phyloP scores from a whole-genome alignment of 1,284 basidiomycete genomes.

The Inonotus obliquus region DNA sequence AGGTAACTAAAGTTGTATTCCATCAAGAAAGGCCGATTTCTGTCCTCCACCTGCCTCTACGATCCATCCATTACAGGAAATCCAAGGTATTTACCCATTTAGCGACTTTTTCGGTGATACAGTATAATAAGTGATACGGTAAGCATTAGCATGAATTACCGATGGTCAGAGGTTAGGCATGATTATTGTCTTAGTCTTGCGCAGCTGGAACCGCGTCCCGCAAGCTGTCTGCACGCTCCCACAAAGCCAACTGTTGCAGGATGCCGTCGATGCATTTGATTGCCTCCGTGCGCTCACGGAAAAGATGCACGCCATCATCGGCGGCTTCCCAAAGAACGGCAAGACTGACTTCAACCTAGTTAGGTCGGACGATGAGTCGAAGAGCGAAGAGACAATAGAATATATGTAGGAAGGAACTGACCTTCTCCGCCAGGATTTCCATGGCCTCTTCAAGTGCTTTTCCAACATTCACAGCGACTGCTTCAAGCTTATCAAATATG shows the following conservation, averaged over 20 bases:
- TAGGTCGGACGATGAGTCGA: neutral
- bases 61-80: neutral
- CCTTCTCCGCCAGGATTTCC: slow-evolving; percentile 50
- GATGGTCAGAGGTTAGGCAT: neutral
- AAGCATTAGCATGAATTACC: neutral
- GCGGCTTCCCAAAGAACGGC: slow-evolving; percentile 55
- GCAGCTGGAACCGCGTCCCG: neutral
- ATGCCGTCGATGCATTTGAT: slow-evolving; percentile 25
- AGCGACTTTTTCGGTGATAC: neutral
- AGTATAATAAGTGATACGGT: neutral
- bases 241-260: slow-evolving; percentile 8
- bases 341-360: slow-evolving; percentile 52
- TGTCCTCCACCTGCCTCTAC: neutral
- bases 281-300: slow-evolving; percentile 36
- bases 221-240: slow-evolving; percentile 5
- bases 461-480: slow-evolving; percentile 46
- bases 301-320: slow-evolving; percentile 43
- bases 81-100: neutral
- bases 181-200: neutral
- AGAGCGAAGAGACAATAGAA: neutral
- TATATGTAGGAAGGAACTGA: slow-evolving; percentile 21
- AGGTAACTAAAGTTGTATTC: no score
- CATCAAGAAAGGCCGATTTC: neutral
- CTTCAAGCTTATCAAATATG: slow-evolving; percentile 41
- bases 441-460: slow-evolving; percentile 42